Base-by-base conservation (phyloP, 2,329 filamentous ascomycete species). In the Aspergillus latus region DNA sequence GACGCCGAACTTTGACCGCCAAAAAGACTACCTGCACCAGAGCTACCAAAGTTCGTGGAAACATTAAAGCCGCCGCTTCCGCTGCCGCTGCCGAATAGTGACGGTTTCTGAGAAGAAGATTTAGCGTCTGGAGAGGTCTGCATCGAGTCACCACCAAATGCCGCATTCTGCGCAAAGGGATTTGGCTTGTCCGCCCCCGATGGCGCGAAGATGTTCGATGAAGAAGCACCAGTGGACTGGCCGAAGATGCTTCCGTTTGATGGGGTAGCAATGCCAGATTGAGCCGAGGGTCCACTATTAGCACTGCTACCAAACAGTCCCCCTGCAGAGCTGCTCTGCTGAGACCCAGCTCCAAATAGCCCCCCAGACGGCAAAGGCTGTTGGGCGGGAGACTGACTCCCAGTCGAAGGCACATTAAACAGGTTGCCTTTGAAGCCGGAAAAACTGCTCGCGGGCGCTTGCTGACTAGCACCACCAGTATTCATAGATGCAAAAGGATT, bases 401-500 rank as follows among this genome's bases (percentile, higher is more conserved):
- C 58, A 45, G 65, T 26, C 21, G 68, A 54, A 11, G 67, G 60
- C 21, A 68, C 11, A 42, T 64, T 71, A 58, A 74, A 74, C 36
- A 72, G 61, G 47, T 54, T 68, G 39, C 71, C 71, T 48, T 70
- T 63, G 45, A 71, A 72, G 2, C 70, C 71, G 40, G 62, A 64
- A 46, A 68, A 68, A 45, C 60, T 62, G 13, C 36, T 42, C 6
- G 58, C 60, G 16, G 54, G 59, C n/a, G 61, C 37, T 26, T 59
- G 56, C 49, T 68, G 67, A 28, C 42, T 60, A 36, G 61, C 47
- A 32, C 36, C 55, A 32, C 55, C 54, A 9, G 66, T 65, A 40
- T 60, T 64, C 56, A 69, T 64, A 43, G 57, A 72, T 30, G 65
- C 64, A 52, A 76, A 76, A 13, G 74, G 74, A 56, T 76, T 76